phyloP scores from a whole-genome alignment of 2,329 filamentous ascomycete genomes.

The Parastagonospora nodorum region DNA sequence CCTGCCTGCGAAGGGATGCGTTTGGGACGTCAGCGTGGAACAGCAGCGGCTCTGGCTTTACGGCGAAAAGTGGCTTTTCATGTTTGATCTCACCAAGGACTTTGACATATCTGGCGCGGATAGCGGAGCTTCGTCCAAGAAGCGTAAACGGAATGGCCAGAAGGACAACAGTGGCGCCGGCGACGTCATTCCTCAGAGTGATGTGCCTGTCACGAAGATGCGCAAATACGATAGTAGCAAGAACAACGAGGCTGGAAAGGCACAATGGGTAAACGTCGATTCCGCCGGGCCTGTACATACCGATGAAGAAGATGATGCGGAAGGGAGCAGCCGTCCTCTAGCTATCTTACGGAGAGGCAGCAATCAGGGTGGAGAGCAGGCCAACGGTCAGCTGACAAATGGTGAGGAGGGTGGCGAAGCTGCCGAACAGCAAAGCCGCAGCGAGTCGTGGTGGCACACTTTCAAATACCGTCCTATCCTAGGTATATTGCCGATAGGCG shows the following conservation, averaged over 20 bases:
- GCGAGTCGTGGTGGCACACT: conserved; percentile 71
- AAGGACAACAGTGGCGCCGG: conserved; percentile 60
- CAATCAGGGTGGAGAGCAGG: conserved; percentile 24
- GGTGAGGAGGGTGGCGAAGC: conserved; percentile 20
- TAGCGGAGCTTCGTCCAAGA: conserved; percentile 24
- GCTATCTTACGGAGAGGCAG: conserved; percentile 30
- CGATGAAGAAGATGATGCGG: conserved; percentile 25
- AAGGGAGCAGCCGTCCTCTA: conserved; percentile 39
- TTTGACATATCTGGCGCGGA: conserved; percentile 49
- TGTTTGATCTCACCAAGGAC: conserved; percentile 83
- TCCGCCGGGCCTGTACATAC: conserved; percentile 39
- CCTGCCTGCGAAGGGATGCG: conserved; percentile 79
- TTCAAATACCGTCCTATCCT: conserved; percentile 95
- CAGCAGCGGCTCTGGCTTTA: conserved; percentile 78
- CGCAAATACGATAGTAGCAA: conserved; percentile 53
- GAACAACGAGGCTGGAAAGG: conserved; percentile 29
- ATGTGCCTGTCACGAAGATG: conserved; percentile 54
- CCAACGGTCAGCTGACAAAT: conserved; percentile 16
- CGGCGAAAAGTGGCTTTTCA: conserved; percentile 83
- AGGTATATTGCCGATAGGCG: conserved; percentile 66
- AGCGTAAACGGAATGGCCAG: conserved; percentile 34
- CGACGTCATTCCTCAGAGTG: conserved; percentile 54
- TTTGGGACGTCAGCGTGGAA: conserved; percentile 74
- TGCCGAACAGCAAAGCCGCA: conserved; percentile 25
- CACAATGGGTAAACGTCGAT: conserved; percentile 35